Base-by-base conservation (phyloP, 768 basidiomycete genomes). In the Mycena polygramma region DNA sequence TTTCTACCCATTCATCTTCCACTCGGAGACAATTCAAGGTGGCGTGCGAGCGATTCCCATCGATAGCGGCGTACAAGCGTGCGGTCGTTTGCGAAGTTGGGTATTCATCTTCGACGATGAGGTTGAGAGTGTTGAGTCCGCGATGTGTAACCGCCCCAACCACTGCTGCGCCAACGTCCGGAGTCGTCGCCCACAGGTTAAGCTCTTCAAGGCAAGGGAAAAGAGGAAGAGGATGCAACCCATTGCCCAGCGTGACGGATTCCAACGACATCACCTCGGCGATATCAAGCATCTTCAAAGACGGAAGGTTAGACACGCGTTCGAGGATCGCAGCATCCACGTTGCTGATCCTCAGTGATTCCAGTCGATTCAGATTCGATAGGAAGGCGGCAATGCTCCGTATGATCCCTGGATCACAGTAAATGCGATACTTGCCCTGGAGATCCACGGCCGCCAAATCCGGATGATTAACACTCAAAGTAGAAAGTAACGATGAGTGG, bases 301-400 rank as follows among this genome's bases (percentile, higher is more conserved):
- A 43, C 0, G 57, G 24, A 4, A 58, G 17, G 26, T 14, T 7
- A 39, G 57, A n/a, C 5, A 22, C 2, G 39, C 20, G 41, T 24
- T 58, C 24, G 41, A 58, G 24, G 37, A 58, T 58, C 9, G 57
- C 57, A 26, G 22, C 41, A 26, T 58, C 57, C 11, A 15, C n/a
- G 17, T 17, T 36, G 14, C 5, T 8, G 57, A 58, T 45, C 13
- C 2, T 22, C n/a, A 58, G 24, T 22, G 13, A 9, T 30, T 58
- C 39, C 5, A 58, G 41, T 7, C 41, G 41, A 2, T 58, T 43
- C 24, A 45, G 4, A 13, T 45, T 58, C 20, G 57, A 45, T 58
- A 58, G 7, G 22, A 58, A 30, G 1, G 39, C 57, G 19, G 45
- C 13, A 20, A n/a, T 2, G 45, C 41, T 45, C 10, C 26, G 11